phyloP scores from a whole-genome alignment of 768 basidiomycete genomes.

The Leucosporidium scottii region DNA sequence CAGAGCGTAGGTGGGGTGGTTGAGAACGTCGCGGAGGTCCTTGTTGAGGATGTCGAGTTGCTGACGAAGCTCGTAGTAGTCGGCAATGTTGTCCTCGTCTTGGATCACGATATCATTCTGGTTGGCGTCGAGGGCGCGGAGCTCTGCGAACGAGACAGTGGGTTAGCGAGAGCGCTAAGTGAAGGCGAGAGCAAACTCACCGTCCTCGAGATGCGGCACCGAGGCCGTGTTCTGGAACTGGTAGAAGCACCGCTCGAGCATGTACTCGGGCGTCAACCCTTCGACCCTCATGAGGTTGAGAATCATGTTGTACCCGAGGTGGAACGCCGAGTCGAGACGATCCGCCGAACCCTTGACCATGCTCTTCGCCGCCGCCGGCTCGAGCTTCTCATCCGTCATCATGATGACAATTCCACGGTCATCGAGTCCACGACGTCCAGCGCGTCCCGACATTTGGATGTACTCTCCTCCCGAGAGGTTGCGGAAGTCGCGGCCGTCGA shows the following conservation, averaged over 20 bases:
- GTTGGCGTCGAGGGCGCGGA: slow-evolving; percentile 63
- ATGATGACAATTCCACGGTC: slow-evolving; percentile 99
- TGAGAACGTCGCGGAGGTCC: slow-evolving; percentile 86
- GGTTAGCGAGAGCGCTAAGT: not conserved
- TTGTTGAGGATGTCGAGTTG: slow-evolving; percentile 81
- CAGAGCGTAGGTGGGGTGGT: slow-evolving; percentile 88
- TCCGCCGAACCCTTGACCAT: slow-evolving; percentile 99
- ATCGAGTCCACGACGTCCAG: slow-evolving; percentile 91
- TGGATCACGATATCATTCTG: slow-evolving; percentile 63
- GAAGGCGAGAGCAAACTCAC: slow-evolving; percentile 47
- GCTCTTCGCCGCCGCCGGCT: slow-evolving; percentile 78
- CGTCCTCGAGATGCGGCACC: slow-evolving; percentile 75
- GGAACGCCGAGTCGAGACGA: slow-evolving; percentile 93
- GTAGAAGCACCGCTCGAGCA: slow-evolving; percentile 96
- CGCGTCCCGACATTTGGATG: slow-evolving; percentile 98
- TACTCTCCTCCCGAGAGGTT: slow-evolving; percentile 89
- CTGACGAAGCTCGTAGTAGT: slow-evolving; percentile 88
- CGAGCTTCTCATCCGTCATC: slow-evolving; percentile 99
- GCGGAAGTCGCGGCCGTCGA: slow-evolving; percentile 89
- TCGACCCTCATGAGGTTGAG: slow-evolving; percentile 97
- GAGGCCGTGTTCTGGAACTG: slow-evolving; percentile 93
- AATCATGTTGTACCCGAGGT: slow-evolving; percentile 98
- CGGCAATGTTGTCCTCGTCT: slow-evolving; percentile 71
- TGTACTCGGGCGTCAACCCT: slow-evolving; percentile 94
- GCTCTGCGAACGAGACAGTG: slow-evolving; percentile 51